Percentiles rank a stretch among this genome's conserved stretches.
These are phyloP conservation scores for Trichoderma pleuroti DNA, from an alignment of 2,329 filamentous ascomycete species.

Conservation along the genomic window DNA sequence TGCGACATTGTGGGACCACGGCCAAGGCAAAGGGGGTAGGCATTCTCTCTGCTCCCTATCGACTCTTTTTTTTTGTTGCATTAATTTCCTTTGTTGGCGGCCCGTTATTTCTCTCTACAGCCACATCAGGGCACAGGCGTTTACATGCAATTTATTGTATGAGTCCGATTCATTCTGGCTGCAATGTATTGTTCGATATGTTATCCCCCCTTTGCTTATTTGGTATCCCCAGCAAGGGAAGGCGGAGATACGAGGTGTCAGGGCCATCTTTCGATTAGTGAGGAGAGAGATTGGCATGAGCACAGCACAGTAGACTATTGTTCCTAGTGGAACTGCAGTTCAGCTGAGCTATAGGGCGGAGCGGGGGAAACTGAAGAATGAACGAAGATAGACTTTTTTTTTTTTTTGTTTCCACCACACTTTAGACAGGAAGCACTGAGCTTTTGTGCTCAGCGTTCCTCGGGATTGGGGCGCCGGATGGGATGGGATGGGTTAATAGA, in stretches of 20 bases:
- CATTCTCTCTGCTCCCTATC: slow-evolving; percentile 6
- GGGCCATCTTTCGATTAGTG: neutral
- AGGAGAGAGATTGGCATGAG: neutral
- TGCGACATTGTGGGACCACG: slow-evolving; percentile 20
- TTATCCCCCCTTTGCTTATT: neutral
- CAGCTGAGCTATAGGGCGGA: neutral
- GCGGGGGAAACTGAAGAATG: slow-evolving; percentile 9
- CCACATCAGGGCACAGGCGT: neutral
- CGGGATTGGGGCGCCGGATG: neutral
- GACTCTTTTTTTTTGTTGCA: slow-evolving; percentile 6
- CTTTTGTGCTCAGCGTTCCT: neutral
- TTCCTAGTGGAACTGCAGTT: neutral
- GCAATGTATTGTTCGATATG: slow-evolving; percentile 1
- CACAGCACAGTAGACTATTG: neutral
- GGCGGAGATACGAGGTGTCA: neutral
- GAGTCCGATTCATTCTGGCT: neutral
- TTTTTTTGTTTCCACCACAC: neutral
- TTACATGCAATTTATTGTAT: neutral
- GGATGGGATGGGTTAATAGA: slow-evolving; percentile 9
- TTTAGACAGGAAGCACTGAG: neutral
- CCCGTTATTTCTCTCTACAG: neutral
- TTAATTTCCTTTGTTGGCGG: neutral
- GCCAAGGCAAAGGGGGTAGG: neutral
- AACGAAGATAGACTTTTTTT: slow-evolving; percentile 16
- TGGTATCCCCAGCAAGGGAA: neutral